phyloP scores from a whole-genome alignment of 1,284 basidiomycete species.

The Pulveroboletus sp. region DNA sequence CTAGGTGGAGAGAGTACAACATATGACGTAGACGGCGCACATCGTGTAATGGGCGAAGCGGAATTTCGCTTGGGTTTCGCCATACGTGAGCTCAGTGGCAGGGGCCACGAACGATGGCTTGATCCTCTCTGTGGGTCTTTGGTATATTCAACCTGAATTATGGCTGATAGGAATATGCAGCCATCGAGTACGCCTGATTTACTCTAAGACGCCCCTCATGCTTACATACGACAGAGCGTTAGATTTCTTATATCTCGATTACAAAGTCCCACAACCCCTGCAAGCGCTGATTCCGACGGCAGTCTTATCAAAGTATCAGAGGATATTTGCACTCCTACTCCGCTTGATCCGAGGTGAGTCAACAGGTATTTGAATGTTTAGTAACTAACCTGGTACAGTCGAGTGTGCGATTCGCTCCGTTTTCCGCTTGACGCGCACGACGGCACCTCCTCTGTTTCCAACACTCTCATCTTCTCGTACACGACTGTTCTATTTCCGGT shows the following conservation, averaged over 20 bases:
- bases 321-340: constrained; percentile 77
- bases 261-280: constrained; percentile 75
- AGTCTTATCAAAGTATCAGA: constrained; percentile 81
- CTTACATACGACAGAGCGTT: constrained; percentile 57
- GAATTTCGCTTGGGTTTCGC: constrained; percentile 83
- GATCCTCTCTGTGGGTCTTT: constrained; percentile 68
- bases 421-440: constrained; percentile 58
- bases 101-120: constrained; percentile 72
- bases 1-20: background rate
- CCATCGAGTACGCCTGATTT: constrained; percentile 29
- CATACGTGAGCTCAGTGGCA: constrained; percentile 67
- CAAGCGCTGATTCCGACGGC: constrained; percentile 67
- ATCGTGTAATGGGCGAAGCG: constrained; percentile 57
- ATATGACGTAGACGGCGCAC: constrained; percentile 23
- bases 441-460: constrained; percentile 54
- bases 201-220: constrained; percentile 56
- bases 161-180: constrained; percentile 19
- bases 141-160: background rate
- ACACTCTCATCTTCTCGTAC: constrained; percentile 54
- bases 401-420: constrained; percentile 69
- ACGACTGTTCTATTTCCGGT: constrained; percentile 67
- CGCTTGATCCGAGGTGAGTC: constrained; percentile 70
- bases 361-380: background rate
- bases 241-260: constrained; percentile 86
- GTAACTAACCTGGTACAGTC: constrained; percentile 44